Base-by-base conservation (phyloP, 2,329 filamentous ascomycete species). In the Aspergillus quadrilineatus region DNA sequence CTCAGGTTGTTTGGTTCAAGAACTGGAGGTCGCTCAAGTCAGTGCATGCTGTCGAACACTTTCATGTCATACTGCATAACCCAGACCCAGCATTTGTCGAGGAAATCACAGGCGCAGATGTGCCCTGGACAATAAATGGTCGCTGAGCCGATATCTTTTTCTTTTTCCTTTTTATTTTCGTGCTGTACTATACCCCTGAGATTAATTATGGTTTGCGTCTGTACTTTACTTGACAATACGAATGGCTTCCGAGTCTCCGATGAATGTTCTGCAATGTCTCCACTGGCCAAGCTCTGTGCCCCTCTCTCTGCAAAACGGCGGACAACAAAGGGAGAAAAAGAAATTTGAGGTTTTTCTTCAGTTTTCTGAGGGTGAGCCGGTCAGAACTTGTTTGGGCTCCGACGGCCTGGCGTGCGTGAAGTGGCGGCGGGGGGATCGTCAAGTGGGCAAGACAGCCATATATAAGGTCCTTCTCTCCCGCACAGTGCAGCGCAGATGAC, bases 11-110 rank as follows among this genome's bases (percentile, higher is more conserved):
- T 59, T 97, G 92, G 91, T 97, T 97, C 77, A 95, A 89, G 78
- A 97, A 97, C 68, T 96, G 92, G 91, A 83, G 80, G 53, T 84
- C 82, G 14, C 77, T 97, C 63, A 96, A 96, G 77, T 94, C 89
- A 26, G 85, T 97, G 29, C 85, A 91, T 65, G 85, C 89, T 0
- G 85, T 97, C 9, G 92, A 97, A 78, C 93, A 97, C 72, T 94
- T 97, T 69, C 93, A 97, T 73, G 88, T 97, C 68, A 92, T 97
- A 91, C 78, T 97, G 53, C 89, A 87, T 71, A 81, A 90, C 64
- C 87, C 92, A 1, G 86, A 93, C 65, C 78, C 80, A 39, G 80
- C 78, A 3, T 90, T 95, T 63, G 74, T 96, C 45, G 76, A 78
- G 50, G 77, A 85, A 54, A 81, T 96, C 59, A 96, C 91, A 5